These are phyloP conservation scores for Ophidiomyces ophidiicola DNA, from an alignment of 2,329 filamentous ascomycete species.

Conservation along the genomic window DNA sequence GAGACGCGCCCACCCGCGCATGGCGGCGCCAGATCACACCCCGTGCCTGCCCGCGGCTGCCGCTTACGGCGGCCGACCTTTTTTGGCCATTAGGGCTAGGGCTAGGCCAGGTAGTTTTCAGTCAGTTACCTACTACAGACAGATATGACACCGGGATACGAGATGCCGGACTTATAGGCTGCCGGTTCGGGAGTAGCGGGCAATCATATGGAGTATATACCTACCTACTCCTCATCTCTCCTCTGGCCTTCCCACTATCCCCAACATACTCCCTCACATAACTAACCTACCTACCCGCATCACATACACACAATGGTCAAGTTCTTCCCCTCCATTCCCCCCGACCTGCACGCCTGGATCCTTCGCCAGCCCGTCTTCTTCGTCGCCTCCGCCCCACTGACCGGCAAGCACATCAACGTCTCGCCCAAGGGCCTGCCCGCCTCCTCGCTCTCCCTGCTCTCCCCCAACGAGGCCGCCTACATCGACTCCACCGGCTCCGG, in stretches of 20 bases:
- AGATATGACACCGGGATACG: neutral
- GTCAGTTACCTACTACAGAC: neutral
- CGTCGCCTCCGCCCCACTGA: constrained; percentile 57
- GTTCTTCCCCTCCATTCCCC: constrained; percentile 45
- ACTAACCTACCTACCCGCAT: too few relatives aligned
- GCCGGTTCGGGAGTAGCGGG: too few relatives aligned
- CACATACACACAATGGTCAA: constrained; percentile 45
- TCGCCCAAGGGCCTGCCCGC: constrained; percentile 60
- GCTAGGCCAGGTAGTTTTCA: too few relatives aligned
- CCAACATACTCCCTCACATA: too few relatives aligned
- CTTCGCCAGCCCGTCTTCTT: constrained; percentile 61
- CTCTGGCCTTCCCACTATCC: too few relatives aligned
- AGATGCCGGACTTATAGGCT: too few relatives aligned
- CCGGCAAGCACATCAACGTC: constrained; percentile 59
- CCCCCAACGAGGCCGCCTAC: constrained; percentile 51
- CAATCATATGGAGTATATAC: too few relatives aligned
- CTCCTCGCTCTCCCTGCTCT: constrained; percentile 50
- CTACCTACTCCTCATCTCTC: too few relatives aligned
- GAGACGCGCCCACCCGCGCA: constrained; percentile 42
- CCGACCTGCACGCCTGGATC: constrained; percentile 51
- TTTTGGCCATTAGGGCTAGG: too few relatives aligned
- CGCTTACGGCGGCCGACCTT: too few relatives aligned
- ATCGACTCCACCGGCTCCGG: constrained; percentile 64
- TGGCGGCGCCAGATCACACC: constrained; percentile 45
- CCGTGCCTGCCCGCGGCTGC: too few relatives aligned